phyloP scores from a whole-genome alignment of 2,329 filamentous ascomycete species.

The Fusarium newnesense region DNA sequence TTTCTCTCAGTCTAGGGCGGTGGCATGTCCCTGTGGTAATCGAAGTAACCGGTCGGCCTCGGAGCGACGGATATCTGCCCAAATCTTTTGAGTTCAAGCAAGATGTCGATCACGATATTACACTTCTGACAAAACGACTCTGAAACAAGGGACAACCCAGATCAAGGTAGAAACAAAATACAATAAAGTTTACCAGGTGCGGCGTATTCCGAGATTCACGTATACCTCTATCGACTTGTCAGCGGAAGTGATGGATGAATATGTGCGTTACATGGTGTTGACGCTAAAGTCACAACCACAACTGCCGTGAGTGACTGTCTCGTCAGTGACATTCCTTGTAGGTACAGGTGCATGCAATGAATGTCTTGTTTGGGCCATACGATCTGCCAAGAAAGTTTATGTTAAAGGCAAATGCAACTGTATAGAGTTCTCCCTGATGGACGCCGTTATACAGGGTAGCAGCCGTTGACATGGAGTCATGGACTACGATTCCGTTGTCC shows the following conservation, averaged over 20 bases:
- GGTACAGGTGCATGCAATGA: background rate
- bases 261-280: background rate
- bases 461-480: background rate
- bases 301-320: conserved; percentile 10
- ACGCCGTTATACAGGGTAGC: conserved; percentile 8
- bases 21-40: background rate
- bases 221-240: background rate
- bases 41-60: background rate
- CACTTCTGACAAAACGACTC: background rate
- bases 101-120: conserved; percentile 2
- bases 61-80: background rate
- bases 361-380: background rate
- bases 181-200: background rate
- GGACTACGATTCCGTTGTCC: background rate
- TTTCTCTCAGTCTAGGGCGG: background rate
- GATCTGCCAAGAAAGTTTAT: background rate
- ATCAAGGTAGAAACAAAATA: background rate
- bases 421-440: background rate
- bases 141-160: conserved; percentile 17
- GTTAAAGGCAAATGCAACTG: background rate
- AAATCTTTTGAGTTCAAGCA: background rate
- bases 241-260: background rate
- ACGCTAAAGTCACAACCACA: background rate
- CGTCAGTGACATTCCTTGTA: background rate
- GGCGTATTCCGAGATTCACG: background rate